Evolutionary conservation across 2,329 filamentous ascomycete genomes (phyloP).

Genomic region (Setomelanomma holmii): DNA sequence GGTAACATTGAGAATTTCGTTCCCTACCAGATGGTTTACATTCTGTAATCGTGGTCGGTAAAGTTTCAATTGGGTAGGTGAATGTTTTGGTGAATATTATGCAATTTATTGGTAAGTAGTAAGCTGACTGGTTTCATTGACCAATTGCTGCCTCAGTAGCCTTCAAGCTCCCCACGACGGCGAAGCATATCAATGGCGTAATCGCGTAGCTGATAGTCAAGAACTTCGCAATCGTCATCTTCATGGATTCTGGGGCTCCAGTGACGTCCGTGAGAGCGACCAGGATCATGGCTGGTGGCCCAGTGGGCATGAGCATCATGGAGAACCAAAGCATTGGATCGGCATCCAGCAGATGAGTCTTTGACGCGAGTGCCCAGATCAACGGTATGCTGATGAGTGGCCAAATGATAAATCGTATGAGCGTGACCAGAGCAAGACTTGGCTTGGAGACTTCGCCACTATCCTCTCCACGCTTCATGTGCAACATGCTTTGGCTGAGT

Average conservation of each 20-base stretch:
- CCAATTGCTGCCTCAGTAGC: conserved; percentile 32
- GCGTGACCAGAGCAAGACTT: conserved; percentile 60
- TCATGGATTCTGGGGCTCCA: conserved; percentile 53
- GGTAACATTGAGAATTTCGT: too few relatives aligned
- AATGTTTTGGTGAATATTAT: too few relatives aligned
- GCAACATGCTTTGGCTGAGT: conserved; percentile 61
- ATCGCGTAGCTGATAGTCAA: conserved; percentile 55
- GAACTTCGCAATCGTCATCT: conserved; percentile 62
- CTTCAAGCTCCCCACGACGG: conserved; percentile 53
- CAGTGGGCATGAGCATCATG: conserved; percentile 66
- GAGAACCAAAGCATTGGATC: conserved; percentile 73
- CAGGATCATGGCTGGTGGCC: conserved; percentile 63
- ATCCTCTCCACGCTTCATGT: conserved; percentile 54
- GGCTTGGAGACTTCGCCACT: conserved; percentile 56
- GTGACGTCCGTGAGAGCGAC: conserved; percentile 60
- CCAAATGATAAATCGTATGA: conserved; percentile 68
- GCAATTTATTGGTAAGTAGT: too few relatives aligned
- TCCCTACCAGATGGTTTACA: too few relatives aligned
- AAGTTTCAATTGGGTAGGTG: too few relatives aligned
- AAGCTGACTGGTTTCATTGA: conserved; percentile 6
- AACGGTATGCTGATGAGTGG: conserved; percentile 62
- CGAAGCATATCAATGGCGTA: conserved; percentile 53
- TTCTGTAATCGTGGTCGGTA: too few relatives aligned
- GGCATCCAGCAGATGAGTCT: conserved; percentile 58
- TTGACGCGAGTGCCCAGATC: conserved; percentile 63